Conservation (phyloP, 2,329 filamentous ascomycete species). For the Neopestalotiopsis sp. region DNA sequence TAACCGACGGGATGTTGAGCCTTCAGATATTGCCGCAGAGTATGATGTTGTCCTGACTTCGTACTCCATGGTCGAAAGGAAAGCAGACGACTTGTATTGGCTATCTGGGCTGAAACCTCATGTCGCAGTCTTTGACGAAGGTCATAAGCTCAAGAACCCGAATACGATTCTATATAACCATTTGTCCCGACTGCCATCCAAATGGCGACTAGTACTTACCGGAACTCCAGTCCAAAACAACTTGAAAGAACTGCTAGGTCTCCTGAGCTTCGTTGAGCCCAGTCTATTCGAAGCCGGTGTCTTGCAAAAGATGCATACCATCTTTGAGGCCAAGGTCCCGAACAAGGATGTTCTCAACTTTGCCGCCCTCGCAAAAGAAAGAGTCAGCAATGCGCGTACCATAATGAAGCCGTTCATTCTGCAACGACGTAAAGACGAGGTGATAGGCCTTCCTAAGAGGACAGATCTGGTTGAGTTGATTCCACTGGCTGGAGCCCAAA, state of each 20-base stretch:
- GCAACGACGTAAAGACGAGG: constrained; percentile 90
- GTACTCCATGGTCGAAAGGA: constrained; percentile 62
- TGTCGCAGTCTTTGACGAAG: constrained; percentile 85
- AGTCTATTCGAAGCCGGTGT: constrained; percentile 74
- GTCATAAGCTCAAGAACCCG: constrained; percentile 90
- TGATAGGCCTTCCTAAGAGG: constrained; percentile 86
- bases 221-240: constrained; percentile 97
- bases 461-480: constrained; percentile 80
- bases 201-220: constrained; percentile 86
- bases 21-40: constrained; percentile 64
- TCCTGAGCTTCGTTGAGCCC: constrained; percentile 94
- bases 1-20: constrained; percentile 67
- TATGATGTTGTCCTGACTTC: constrained; percentile 68
- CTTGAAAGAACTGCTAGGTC: constrained; percentile 85
- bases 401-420: constrained; percentile 97
- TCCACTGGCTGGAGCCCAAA: constrained; percentile 76
- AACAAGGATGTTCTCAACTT: constrained; percentile 81
- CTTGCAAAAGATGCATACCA: constrained; percentile 78
- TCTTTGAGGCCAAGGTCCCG: constrained; percentile 92
- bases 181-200: constrained; percentile 75
- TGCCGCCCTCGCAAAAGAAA: constrained; percentile 83
- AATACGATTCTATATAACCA: constrained; percentile 82
- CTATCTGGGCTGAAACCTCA: constrained; percentile 56
- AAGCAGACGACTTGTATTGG: constrained; percentile 54
- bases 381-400: constrained; percentile 83